Evolutionary conservation across 1,284 basidiomycete species (phyloP).

Genomic region (Ceratobasidium theobromae): DNA sequence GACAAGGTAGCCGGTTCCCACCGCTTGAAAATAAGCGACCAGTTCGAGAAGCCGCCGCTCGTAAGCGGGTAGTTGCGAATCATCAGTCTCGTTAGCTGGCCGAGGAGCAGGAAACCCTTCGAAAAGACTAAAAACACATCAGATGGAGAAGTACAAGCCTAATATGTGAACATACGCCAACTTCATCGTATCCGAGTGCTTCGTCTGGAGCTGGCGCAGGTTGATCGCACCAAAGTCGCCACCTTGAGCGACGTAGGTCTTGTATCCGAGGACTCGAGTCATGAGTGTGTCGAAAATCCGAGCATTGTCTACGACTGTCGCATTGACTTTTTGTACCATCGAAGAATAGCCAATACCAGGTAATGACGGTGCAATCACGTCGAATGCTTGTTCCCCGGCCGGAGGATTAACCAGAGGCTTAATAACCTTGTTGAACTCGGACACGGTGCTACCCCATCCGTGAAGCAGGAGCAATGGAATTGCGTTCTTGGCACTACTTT

Average conservation of each 20-base stretch:
- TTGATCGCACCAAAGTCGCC: constrained; percentile 28
- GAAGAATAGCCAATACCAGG: constrained; percentile 30
- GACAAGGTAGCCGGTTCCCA: constrained; percentile 21
- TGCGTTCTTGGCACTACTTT: constrained; percentile 16
- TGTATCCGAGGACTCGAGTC: constrained; percentile 26
- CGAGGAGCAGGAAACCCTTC: constrained; percentile 18
- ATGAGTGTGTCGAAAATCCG: constrained; percentile 29
- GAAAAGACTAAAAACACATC: not conserved
- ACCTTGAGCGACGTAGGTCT: constrained; percentile 27
- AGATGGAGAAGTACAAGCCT: no score
- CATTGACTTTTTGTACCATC: constrained; percentile 5
- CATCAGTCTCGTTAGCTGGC: not conserved
- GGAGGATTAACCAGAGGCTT: constrained; percentile 8
- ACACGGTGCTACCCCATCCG: constrained; percentile 31
- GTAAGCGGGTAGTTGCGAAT: constrained; percentile 7
- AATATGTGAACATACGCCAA: not conserved
- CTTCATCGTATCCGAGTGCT: constrained; percentile 8
- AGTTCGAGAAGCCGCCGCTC: constrained; percentile 14
- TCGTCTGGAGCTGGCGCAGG: constrained; percentile 15
- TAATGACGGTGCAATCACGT: constrained; percentile 23
- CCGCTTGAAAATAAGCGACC: not conserved
- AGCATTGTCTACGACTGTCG: constrained; percentile 30
- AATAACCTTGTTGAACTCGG: constrained; percentile 31
- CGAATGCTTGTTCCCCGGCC: constrained; percentile 11
- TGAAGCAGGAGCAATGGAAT: constrained; percentile 27